Percentiles rank a stretch among this genome's conserved stretches.
These are phyloP conservation scores for Globisporangium nunn DNA, from an alignment of 352 stramenopile genomes.

Conservation along the genomic window DNA sequence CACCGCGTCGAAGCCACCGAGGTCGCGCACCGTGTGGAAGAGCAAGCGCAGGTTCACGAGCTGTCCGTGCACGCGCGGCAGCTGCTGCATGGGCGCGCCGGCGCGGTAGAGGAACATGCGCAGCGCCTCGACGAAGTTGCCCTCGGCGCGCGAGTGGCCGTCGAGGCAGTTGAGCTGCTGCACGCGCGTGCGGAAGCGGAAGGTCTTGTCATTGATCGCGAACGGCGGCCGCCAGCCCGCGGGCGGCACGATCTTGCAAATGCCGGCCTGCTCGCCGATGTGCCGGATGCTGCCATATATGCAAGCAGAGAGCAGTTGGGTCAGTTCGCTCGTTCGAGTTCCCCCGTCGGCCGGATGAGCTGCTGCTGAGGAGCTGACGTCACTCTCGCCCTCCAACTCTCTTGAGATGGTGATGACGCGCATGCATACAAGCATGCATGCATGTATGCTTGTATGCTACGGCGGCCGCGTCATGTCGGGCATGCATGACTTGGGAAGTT, in stretches of 20 bases:
- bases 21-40: conserved; percentile 51
- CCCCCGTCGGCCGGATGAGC: no score
- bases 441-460: no score
- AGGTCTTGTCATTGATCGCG: conserved; percentile 79
- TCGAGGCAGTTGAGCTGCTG: conserved; percentile 94
- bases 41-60: conserved; percentile 62
- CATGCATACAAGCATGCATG: no score
- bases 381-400: no score
- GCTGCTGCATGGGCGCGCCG: conserved; percentile 69
- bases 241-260: conserved; percentile 98
- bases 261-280: conserved; percentile 92
- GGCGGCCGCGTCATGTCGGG: no score
- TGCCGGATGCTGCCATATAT: conserved; percentile 60
- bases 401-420: no score
- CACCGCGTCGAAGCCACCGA: conserved; percentile 47
- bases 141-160: conserved; percentile 67
- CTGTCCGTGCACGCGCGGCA: conserved; percentile 65
- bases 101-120: conserved; percentile 79
- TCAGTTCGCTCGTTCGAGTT: neutral
- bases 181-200: conserved; percentile 92
- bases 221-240: conserved; percentile 89
- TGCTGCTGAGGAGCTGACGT: neutral
- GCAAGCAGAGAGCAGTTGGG: neutral
- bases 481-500: conserved; percentile 16
- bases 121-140: conserved; percentile 73